Conservation (phyloP, 1,284 basidiomycete species). For the Trichosporon asahii region DNA sequence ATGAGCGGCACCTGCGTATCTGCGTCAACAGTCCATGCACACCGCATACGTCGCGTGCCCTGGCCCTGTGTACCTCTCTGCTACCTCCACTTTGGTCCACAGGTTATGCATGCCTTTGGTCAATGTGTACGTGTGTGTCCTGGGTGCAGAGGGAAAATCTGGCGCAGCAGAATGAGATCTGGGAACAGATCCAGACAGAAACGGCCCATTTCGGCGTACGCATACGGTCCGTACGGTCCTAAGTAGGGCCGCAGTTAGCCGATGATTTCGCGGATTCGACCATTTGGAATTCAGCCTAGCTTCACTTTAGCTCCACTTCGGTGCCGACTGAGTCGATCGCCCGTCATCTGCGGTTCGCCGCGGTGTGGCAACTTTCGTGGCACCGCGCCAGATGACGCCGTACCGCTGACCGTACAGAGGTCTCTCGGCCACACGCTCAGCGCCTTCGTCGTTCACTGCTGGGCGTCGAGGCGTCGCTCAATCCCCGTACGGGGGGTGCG, state of each 20-base stretch:
- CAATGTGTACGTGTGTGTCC: no score
- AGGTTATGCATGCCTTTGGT: neutral
- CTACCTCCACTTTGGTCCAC: neutral
- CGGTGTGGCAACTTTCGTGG: neutral
- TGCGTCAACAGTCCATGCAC: neutral
- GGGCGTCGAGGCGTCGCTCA: neutral
- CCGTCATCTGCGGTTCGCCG: neutral
- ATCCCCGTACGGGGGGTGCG: neutral
- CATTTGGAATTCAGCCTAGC: neutral
- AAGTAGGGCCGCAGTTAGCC: conserved; percentile 2
- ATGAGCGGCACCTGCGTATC: neutral
- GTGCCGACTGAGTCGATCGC: neutral
- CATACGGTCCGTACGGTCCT: neutral
- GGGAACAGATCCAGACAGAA: neutral
- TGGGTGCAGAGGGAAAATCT: neutral
- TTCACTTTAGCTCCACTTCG: neutral
- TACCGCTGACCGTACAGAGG: neutral
- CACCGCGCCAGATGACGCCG: neutral
- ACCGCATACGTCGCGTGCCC: neutral
- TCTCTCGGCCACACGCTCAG: neutral
- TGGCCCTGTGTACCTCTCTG: neutral
- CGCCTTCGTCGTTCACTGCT: neutral
- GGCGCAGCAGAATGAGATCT: neutral
- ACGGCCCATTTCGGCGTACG: neutral
- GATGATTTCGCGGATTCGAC: neutral